Percentiles rank a stretch among this genome's conserved stretches.
These are phyloP conservation scores for Naumovozyma baii DNA, from an alignment of 805 yeast genomes.

Conservation along the genomic window DNA sequence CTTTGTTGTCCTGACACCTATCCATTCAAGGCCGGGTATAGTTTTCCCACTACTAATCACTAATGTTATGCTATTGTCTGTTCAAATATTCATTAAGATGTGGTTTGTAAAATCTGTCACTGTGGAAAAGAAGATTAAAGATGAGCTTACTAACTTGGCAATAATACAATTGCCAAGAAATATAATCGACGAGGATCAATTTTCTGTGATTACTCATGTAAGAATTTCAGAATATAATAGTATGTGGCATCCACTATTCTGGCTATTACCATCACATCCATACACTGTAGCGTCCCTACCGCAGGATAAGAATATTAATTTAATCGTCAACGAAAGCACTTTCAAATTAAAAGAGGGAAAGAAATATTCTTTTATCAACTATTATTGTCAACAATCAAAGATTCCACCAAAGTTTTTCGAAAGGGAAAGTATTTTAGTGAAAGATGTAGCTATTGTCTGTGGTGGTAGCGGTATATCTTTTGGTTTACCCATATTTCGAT, in stretches of 20 bases:
- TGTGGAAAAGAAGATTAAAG: not conserved
- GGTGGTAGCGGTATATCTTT: constrained; percentile 72
- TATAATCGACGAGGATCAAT: constrained; percentile 12
- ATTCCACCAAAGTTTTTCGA: constrained; percentile 13
- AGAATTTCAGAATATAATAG: constrained; percentile 9
- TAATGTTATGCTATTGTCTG: constrained; percentile 11
- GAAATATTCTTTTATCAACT: constrained; percentile 33
- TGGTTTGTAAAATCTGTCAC: not conserved
- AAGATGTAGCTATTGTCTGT: constrained; percentile 43
- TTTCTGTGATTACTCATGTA: constrained; percentile 17
- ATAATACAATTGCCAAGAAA: constrained; percentile 20
- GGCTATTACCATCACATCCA: constrained; percentile 58
- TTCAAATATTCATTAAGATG: constrained; percentile 5
- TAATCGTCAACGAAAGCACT: constrained; percentile 37
- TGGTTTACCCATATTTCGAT: constrained; percentile 44
- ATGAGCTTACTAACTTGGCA: constrained; percentile 14
- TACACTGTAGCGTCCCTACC: constrained; percentile 47
- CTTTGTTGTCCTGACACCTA: constrained; percentile 36
- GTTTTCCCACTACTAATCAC: constrained; percentile 26
- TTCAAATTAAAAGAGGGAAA: constrained; percentile 29
- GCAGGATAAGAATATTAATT: constrained; percentile 32
- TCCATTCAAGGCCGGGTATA: constrained; percentile 70
- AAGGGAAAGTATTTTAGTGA: constrained; percentile 37
- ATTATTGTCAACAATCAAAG: constrained; percentile 18
- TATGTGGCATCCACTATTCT: constrained; percentile 31